Evolutionary conservation across 2,329 filamentous ascomycete species (phyloP).

Genomic region (Stenocarpella maydis): DNA sequence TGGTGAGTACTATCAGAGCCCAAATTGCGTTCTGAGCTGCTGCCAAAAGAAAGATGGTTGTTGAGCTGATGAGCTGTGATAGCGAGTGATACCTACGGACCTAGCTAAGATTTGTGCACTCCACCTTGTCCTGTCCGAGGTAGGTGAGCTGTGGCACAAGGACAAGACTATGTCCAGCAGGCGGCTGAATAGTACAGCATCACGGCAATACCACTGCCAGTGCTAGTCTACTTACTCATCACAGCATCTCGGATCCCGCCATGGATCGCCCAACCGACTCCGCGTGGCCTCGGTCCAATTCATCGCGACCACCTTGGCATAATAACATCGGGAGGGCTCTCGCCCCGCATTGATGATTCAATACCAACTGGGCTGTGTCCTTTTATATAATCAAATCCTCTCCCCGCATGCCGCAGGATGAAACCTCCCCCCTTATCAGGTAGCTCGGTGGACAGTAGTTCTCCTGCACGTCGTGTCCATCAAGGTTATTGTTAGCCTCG

Average conservation of each 20-base stretch:
- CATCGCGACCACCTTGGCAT: constrained; percentile 12
- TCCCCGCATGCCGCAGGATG: neutral
- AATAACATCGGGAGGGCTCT: neutral
- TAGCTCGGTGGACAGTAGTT: no score
- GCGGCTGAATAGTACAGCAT: neutral
- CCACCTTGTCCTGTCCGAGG: no score
- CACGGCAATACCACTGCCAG: neutral
- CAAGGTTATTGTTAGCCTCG: neutral
- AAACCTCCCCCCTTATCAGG: no score
- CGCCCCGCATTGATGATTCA: neutral
- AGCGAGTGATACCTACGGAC: no score
- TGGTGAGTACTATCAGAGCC: no score
- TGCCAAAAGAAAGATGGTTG: no score
- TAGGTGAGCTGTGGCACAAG: no score
- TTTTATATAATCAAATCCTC: neutral
- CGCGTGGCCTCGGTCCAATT: constrained; percentile 17
- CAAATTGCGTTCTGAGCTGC: no score
- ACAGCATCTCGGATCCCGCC: neutral
- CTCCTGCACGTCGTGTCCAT: no score
- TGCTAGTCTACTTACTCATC: neutral
- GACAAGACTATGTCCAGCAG: neutral
- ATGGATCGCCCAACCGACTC: constrained; percentile 1
- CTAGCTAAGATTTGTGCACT: no score
- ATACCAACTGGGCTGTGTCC: neutral
- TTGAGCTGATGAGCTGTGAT: no score